Percentiles rank a stretch among this genome's conserved stretches.
Conservation (phyloP, 2,329 filamentous ascomycete genomes). For the Cephalotrichum gorgonifer region DNA sequence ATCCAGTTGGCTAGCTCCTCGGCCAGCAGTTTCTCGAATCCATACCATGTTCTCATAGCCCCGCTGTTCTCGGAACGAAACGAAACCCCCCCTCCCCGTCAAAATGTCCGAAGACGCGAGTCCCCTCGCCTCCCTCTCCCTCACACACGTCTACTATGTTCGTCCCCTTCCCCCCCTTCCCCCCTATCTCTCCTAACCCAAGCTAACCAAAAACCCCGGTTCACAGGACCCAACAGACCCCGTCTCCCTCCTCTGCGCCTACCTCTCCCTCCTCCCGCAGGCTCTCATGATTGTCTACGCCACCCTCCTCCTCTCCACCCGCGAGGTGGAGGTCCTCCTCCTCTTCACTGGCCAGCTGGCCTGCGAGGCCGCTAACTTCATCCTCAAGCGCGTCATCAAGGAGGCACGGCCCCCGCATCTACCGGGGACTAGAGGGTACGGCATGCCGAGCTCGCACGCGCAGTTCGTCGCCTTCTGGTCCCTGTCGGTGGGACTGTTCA, state of each 20-base stretch:
- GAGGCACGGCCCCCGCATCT: constrained; percentile 77
- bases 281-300: constrained; percentile 83
- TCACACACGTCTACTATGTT: constrained; percentile 96
- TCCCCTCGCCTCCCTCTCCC: constrained; percentile 76
- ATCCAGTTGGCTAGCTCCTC: background rate
- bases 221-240: constrained; percentile 75
- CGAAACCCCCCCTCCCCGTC: background rate
- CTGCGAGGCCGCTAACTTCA: constrained; percentile 86
- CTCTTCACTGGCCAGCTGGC: constrained; percentile 88
- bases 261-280: constrained; percentile 88
- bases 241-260: constrained; percentile 80
- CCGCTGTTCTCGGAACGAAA: too few species aligned
- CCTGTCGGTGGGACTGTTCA: constrained; percentile 71
- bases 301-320: constrained; percentile 80
- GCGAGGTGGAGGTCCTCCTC: constrained; percentile 78
- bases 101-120: constrained; percentile 19
- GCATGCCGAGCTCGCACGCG: constrained; percentile 90
- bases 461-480: constrained; percentile 94
- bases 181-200: background rate
- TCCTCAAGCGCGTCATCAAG: constrained; percentile 81
- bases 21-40: background rate
- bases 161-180: constrained; percentile 18
- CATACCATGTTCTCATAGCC: background rate
- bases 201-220: background rate
- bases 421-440: constrained; percentile 87